phyloP scores from a whole-genome alignment of 1,139 yeast species.

The Zygoascus sp. region DNA sequence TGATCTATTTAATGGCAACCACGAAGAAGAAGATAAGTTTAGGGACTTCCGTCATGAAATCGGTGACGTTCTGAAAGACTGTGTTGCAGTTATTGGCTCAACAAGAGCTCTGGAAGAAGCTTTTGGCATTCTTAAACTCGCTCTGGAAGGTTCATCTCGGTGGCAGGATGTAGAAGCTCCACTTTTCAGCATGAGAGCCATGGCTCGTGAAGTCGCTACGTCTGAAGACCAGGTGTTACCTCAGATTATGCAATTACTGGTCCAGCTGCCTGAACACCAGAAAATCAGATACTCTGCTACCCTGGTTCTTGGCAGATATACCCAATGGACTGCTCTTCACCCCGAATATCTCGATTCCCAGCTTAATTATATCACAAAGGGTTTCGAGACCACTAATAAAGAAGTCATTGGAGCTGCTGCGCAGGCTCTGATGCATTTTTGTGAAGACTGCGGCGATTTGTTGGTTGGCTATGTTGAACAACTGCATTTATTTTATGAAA shows the following conservation, averaged over 20 bases:
- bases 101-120: conserved; percentile 61
- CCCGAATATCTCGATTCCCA: conserved; percentile 79
- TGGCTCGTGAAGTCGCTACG: conserved; percentile 85
- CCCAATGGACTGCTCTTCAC: conserved; percentile 90
- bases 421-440: conserved; percentile 89
- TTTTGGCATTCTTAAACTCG: conserved; percentile 47
- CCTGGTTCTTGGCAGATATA: conserved; percentile 85
- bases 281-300: conserved; percentile 91
- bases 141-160: conserved; percentile 35
- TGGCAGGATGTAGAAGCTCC: conserved; percentile 96
- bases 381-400: conserved; percentile 49
- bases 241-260: conserved; percentile 63
- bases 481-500: conserved; percentile 68
- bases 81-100: conserved; percentile 87
- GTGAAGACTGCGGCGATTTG: conserved; percentile 78
- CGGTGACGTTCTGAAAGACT: conserved; percentile 94
- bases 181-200: conserved; percentile 80
- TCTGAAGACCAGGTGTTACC: conserved; percentile 71
- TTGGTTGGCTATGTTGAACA: conserved; percentile 71
- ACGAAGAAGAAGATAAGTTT: conserved; percentile 87
- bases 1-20: conserved; percentile 53
- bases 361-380: conserved; percentile 75
- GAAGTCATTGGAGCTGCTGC: conserved; percentile 84
- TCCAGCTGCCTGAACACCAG: conserved; percentile 76
- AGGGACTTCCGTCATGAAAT: conserved; percentile 91